Evolutionary conservation across 2,329 filamentous ascomycete species (phyloP), one percentile per base, ranked within the genome.

Genomic region (Ophiostoma sp.): DNA sequence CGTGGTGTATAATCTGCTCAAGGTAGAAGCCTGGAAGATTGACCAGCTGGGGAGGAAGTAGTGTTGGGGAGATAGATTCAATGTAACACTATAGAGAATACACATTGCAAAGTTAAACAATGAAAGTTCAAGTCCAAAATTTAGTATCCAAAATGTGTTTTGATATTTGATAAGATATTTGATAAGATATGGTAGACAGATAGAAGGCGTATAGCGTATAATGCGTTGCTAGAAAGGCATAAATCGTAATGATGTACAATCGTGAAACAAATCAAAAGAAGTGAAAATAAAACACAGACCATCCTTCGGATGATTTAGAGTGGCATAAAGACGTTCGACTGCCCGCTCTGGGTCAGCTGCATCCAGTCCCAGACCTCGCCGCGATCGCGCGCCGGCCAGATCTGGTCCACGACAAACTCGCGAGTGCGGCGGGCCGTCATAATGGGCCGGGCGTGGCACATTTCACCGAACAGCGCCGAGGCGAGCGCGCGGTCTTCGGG

Each of bases 281-380:
- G 5, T 28, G n/a, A 66, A 48, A 17, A 28, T 2, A n/a, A 28
- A 48, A 48, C 45, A 48, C 5, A 19, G 11, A 39, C 15, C 7
- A 19, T 6, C 15, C 28, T 12, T 3, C 9, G 39, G 39, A 45
- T 15, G 39, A 1, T 12, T 15, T 50, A 76, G 28, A 74, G 12
- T 2, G 75, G 75, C 55, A 76, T 73, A 72, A 73, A 76, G 0
- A 31, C 66, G 19, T 73, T 50, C 4, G 69, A 63, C 22, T n/a
- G 48, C n/a, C 48, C 22, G n/a, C 36, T 31, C 25, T 66, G 72
- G 15, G 72, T 48, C 69, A 76, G 69, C n/a, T 73, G 48, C 75
- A 76, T 75, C 75, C 75, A 76, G 63, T 76, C 75, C 75, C 74
- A 76, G 1, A 72, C 28, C 2, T 74, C 61, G 36, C 74, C 74